Conservation (phyloP, 2,329 filamentous ascomycete species). For the Elsinoe arachidis region DNA sequence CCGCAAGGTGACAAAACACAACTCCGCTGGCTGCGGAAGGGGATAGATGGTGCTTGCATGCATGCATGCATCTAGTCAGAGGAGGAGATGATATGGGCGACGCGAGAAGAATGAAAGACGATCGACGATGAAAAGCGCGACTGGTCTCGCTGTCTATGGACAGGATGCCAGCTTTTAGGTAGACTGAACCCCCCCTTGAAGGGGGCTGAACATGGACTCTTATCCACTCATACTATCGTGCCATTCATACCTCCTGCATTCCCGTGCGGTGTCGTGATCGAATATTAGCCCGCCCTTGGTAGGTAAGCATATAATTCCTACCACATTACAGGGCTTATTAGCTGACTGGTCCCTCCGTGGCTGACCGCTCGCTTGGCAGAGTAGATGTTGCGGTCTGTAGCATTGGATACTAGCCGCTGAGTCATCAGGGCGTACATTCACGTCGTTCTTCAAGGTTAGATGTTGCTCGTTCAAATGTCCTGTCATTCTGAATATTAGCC, state of each 20-base stretch:
- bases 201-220: not conserved
- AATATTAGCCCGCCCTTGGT: no score
- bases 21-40: slow-evolving; percentile 9
- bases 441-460: no score
- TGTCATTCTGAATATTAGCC: no score
- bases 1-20: not conserved
- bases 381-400: no score
- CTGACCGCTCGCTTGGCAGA: no score
- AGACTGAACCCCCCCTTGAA: not conserved
- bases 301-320: no score
- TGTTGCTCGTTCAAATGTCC: no score
- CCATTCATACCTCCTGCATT: not conserved
- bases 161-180: slow-evolving; percentile 10
- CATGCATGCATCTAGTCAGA: not conserved
- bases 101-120: not conserved
- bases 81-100: not conserved
- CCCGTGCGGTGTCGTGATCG: no score
- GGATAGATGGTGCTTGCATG: not conserved
- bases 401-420: no score
- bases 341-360: no score
- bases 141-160: slow-evolving; percentile 12
- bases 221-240: not conserved
- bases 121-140: not conserved
- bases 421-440: no score
- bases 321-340: no score